Evolutionary conservation across 108 stramenopile species (phyloP).

Genomic region (Fragilariopsis cylindrus): DNA sequence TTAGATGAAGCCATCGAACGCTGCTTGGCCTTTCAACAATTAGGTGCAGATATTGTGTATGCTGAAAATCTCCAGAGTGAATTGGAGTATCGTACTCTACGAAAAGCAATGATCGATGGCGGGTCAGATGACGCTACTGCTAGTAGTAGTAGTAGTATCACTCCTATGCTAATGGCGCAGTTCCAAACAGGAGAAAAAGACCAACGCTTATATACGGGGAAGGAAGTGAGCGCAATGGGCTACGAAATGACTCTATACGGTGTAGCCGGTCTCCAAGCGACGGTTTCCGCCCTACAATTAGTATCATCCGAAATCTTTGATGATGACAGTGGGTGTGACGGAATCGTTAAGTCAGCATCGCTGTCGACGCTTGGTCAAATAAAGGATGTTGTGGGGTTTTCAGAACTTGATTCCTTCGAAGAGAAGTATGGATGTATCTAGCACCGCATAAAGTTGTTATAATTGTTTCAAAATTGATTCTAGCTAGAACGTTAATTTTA

Average conservation of each 20-base stretch:
- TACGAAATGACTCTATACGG: slow-evolving; percentile 59
- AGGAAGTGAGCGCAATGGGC: slow-evolving; percentile 46
- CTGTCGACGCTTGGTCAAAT: slow-evolving; percentile 39
- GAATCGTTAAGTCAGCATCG: slow-evolving; percentile 15
- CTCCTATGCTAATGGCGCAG: slow-evolving; percentile 55
- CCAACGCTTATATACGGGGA: slow-evolving; percentile 29
- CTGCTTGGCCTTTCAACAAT: slow-evolving; percentile 52
- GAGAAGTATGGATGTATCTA: slow-evolving; percentile 6
- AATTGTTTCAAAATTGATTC: too few relatives aligned
- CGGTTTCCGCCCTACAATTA: slow-evolving; percentile 32
- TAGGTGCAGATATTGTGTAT: slow-evolving; percentile 61
- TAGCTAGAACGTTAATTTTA: too few relatives aligned
- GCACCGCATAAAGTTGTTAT: too few relatives aligned
- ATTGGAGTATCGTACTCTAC: slow-evolving; percentile 47
- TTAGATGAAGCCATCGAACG: slow-evolving; percentile 53
- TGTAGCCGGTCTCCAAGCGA: slow-evolving; percentile 54
- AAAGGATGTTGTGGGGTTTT: slow-evolving; percentile 52
- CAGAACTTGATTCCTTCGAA: slow-evolving; percentile 51
- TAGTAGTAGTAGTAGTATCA: slow-evolving; percentile 18
- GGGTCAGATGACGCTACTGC: neutral
- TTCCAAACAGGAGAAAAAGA: slow-evolving; percentile 36
- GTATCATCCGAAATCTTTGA: slow-evolving; percentile 27
- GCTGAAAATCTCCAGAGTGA: slow-evolving; percentile 55
- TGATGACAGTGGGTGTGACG: slow-evolving; percentile 2
- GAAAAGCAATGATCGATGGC: slow-evolving; percentile 16